phyloP scores from a whole-genome alignment of 139 green algal genomes.

The Chlorella vulgaris region DNA sequence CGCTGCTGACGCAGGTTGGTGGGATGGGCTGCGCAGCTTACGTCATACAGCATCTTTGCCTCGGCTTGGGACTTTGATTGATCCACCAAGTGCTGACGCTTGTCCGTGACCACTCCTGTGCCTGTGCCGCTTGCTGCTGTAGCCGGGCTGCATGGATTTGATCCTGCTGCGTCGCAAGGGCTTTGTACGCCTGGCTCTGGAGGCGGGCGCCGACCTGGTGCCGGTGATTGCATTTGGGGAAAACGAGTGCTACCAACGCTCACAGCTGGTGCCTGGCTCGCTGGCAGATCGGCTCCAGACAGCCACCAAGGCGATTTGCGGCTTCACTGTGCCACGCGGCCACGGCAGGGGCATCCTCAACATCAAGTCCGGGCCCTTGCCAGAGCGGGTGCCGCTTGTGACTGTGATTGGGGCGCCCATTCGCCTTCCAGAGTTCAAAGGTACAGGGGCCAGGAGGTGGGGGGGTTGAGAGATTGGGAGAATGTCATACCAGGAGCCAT shows the following conservation, averaged over 20 bases:
- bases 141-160: conserved; percentile 23
- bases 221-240: conserved; percentile 22
- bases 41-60: neutral
- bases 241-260: conserved; percentile 14
- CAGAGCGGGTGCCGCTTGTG: conserved; percentile 5
- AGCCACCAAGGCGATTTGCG: conserved; percentile 11
- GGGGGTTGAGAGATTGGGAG: too few relatives aligned
- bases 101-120: neutral
- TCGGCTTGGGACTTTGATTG: too few relatives aligned
- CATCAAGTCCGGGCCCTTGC: conserved; percentile 12
- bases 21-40: neutral
- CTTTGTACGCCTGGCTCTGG: conserved; percentile 23
- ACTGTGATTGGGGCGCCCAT: conserved; percentile 2
- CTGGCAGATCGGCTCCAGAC: neutral
- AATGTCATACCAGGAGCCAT: too few relatives aligned
- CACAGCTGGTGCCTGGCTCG: conserved; percentile 1
- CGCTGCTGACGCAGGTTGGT: conserved; percentile 18
- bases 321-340: conserved; percentile 12
- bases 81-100: too few relatives aligned
- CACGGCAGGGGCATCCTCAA: conserved; percentile 12
- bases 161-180: conserved; percentile 14
- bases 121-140: neutral
- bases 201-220: conserved; percentile 24
- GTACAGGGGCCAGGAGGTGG: neutral
- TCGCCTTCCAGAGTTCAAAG: conserved; percentile 1